A percentile compares a stretch with the other conserved stretches of the same genome.
phyloP scores from a whole-genome alignment of 2,329 filamentous ascomycete species.

The Dactylonectria estremocensis region DNA sequence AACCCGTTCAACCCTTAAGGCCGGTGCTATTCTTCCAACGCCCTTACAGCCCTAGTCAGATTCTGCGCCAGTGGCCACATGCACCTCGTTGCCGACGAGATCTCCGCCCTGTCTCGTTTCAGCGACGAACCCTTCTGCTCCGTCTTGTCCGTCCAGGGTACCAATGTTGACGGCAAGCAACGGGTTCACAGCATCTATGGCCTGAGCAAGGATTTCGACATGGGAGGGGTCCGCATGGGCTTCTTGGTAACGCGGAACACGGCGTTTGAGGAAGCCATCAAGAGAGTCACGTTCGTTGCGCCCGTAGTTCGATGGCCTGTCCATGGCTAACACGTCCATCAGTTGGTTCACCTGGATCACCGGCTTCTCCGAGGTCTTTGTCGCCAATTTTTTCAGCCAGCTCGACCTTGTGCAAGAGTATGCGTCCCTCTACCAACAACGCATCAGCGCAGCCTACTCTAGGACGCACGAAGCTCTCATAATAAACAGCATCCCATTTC shows the following conservation, averaged over 20 bases:
- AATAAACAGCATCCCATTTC: background rate
- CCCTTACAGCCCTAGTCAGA: background rate
- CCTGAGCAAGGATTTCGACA: constrained; percentile 1
- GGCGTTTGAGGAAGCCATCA: background rate
- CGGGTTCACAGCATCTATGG: background rate
- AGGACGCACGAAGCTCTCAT: background rate
- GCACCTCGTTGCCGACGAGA: constrained; percentile 4
- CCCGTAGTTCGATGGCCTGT: background rate
- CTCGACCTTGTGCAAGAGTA: background rate
- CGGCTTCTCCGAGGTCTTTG: background rate
- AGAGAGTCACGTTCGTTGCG: background rate
- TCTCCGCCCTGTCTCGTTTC: background rate
- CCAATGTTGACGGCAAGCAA: background rate
- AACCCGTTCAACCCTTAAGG: constrained; percentile 1
- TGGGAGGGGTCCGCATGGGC: constrained; percentile 1
- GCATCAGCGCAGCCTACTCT: background rate
- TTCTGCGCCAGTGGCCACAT: background rate
- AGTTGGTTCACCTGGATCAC: constrained; percentile 2
- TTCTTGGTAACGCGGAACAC: background rate
- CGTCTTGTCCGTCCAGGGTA: background rate
- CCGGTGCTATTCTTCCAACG: background rate
- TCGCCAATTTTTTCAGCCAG: background rate
- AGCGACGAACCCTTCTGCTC: background rate
- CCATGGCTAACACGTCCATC: background rate
- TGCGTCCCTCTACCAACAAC: background rate